Conservation (phyloP, 2,329 filamentous ascomycete species). For the Mycosphaerella sp. region DNA sequence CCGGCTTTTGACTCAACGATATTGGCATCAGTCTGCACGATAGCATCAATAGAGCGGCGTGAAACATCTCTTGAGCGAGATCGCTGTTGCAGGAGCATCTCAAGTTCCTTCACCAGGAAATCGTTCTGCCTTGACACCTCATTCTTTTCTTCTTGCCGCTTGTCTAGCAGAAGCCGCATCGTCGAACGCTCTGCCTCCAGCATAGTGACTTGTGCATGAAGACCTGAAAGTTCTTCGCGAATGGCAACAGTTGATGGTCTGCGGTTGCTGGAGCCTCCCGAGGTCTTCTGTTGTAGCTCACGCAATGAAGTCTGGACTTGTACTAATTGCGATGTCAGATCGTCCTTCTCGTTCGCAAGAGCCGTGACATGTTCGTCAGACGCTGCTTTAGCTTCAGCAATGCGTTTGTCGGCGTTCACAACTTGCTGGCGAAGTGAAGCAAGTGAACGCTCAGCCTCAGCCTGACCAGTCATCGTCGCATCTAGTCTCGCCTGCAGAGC, state of each 20-base stretch:
- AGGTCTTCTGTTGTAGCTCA: conserved; percentile 15
- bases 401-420: conserved; percentile 20
- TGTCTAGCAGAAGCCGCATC: conserved; percentile 20
- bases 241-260: conserved; percentile 5
- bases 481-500: conserved; percentile 26
- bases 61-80: conserved; percentile 7
- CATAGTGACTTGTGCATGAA: conserved; percentile 20
- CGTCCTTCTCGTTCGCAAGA: conserved; percentile 18
- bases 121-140: conserved; percentile 29
- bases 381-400: conserved; percentile 15
- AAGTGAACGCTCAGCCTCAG: conserved; percentile 23
- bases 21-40: conserved; percentile 23
- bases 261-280: conserved; percentile 8
- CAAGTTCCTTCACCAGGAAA: conserved; percentile 28
- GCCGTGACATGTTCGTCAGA: conserved; percentile 17
- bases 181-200: conserved; percentile 25
- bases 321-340: conserved; percentile 19
- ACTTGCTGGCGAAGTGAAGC: conserved; percentile 20
- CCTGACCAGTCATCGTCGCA: conserved; percentile 25
- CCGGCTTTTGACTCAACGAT: conserved; percentile 17
- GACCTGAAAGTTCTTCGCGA: conserved; percentile 16
- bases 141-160: conserved; percentile 26
- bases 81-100: conserved; percentile 23
- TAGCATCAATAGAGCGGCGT: conserved; percentile 16
- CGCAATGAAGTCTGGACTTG: conserved; percentile 17